Percentiles rank a stretch among this genome's conserved stretches.
phyloP scores from a whole-genome alignment of 2,329 filamentous ascomycete genomes.

The Cladosporium oxysporum region DNA sequence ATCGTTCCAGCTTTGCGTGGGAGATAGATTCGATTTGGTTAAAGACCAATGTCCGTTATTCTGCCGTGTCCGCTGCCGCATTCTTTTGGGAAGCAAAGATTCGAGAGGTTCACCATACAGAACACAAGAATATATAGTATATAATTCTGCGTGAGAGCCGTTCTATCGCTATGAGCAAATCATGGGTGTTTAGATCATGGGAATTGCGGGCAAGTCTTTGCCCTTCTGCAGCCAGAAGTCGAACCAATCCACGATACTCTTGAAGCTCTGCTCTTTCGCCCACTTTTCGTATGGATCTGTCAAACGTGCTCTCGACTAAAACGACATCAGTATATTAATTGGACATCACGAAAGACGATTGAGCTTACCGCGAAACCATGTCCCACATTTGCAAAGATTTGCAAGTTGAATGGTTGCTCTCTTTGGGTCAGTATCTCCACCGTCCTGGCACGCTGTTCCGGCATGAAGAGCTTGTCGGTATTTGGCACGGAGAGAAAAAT shows the following conservation, averaged over 20 bases:
- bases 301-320: conserved; percentile 37
- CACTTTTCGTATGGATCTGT: conserved; percentile 44
- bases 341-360: too few relatives aligned
- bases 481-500: conserved; percentile 51
- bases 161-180: too few relatives aligned
- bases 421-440: conserved; percentile 46
- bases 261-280: conserved; percentile 34
- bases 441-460: conserved; percentile 43
- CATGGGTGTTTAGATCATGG: too few relatives aligned
- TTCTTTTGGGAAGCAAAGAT: too few relatives aligned
- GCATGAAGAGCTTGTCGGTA: conserved; percentile 48
- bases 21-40: too few relatives aligned
- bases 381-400: conserved; percentile 38
- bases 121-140: too few relatives aligned
- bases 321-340: background rate
- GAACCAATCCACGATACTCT: conserved; percentile 27
- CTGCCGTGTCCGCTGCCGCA: too few relatives aligned
- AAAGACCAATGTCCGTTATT: too few relatives aligned
- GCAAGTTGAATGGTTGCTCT: conserved; percentile 39
- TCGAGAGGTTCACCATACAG: too few relatives aligned
- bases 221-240: background rate
- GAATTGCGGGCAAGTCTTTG: too few relatives aligned
- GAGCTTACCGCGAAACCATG: conserved; percentile 39
- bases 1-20: too few relatives aligned
- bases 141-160: too few relatives aligned